These are phyloP conservation scores for Fusarium staphyleae DNA, from an alignment of 2,329 filamentous ascomycete species.

Conservation along the genomic window DNA sequence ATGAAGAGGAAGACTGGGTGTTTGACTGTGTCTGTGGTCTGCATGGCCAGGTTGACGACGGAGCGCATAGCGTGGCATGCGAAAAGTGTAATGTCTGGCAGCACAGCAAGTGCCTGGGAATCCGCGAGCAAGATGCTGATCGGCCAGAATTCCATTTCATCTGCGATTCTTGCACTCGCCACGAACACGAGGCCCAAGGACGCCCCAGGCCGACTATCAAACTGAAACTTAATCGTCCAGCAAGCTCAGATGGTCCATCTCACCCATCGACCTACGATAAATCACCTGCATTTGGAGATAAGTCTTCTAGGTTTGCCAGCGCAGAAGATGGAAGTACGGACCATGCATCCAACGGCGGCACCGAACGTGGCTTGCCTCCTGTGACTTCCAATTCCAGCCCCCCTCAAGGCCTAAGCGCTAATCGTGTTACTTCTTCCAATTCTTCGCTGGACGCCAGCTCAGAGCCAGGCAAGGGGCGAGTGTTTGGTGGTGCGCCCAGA, in stretches of 20 bases:
- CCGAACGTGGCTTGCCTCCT: constrained; percentile 18
- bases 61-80: constrained; percentile 91
- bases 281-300: neutral
- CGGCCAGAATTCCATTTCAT: constrained; percentile 86
- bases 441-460: constrained; percentile 3
- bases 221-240: constrained; percentile 54
- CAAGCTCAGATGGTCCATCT: constrained; percentile 12
- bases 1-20: constrained; percentile 86
- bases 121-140: constrained; percentile 80
- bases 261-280: constrained; percentile 13
- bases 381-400: constrained; percentile 14
- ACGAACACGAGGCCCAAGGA: constrained; percentile 69
- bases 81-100: constrained; percentile 97
- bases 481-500: constrained; percentile 12
- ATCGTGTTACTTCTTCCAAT: constrained; percentile 17
- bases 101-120: constrained; percentile 89
- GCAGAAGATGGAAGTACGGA: constrained; percentile 2
- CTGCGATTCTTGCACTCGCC: constrained; percentile 78
- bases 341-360: constrained; percentile 12
- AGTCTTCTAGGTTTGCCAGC: neutral
- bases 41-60: constrained; percentile 92
- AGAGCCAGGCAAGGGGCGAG: constrained; percentile 11
- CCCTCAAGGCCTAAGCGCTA: constrained; percentile 16
- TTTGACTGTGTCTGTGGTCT: constrained; percentile 95
- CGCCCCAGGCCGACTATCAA: constrained; percentile 56